Percentiles rank a stretch among this genome's conserved stretches.
phyloP scores from a whole-genome alignment of 129 eudicot genomes.

The Cynara cardunculus region DNA sequence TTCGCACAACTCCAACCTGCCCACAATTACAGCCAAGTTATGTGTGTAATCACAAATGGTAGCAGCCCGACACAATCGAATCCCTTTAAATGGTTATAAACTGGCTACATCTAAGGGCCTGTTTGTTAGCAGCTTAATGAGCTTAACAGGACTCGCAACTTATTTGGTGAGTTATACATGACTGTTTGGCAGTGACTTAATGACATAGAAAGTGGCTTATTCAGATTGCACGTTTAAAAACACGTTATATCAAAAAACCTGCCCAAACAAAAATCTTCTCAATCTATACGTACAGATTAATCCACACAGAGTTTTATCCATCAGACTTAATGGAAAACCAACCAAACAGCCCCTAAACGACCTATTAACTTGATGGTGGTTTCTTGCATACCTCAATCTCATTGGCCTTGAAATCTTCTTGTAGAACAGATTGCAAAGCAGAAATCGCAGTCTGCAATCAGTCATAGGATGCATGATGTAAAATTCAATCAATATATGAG shows the following conservation, averaged over 20 bases:
- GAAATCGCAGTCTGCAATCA: conserved; percentile 85
- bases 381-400: conserved; percentile 80
- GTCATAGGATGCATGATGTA: conserved; percentile 4
- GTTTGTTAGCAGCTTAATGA: too few species aligned
- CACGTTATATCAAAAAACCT: too few species aligned
- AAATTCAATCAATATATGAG: background rate
- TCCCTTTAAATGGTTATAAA: background rate
- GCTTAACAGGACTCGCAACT: too few species aligned
- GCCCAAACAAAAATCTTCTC: too few species aligned
- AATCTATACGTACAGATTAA: background rate
- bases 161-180: too few species aligned
- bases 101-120: background rate
- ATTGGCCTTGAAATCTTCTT: conserved; percentile 96
- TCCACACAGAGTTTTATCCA: background rate
- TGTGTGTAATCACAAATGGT: background rate
- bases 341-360: background rate
- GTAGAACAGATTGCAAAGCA: conserved; percentile 92
- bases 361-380: background rate
- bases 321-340: background rate
- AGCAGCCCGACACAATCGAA: background rate
- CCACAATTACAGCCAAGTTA: background rate
- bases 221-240: too few species aligned
- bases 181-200: too few species aligned
- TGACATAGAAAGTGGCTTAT: too few species aligned
- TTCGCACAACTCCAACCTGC: conserved; percentile 96